Evolutionary conservation across 2,329 filamentous ascomycete genomes (phyloP).

Genomic region (Fusarium staphyleae): DNA sequence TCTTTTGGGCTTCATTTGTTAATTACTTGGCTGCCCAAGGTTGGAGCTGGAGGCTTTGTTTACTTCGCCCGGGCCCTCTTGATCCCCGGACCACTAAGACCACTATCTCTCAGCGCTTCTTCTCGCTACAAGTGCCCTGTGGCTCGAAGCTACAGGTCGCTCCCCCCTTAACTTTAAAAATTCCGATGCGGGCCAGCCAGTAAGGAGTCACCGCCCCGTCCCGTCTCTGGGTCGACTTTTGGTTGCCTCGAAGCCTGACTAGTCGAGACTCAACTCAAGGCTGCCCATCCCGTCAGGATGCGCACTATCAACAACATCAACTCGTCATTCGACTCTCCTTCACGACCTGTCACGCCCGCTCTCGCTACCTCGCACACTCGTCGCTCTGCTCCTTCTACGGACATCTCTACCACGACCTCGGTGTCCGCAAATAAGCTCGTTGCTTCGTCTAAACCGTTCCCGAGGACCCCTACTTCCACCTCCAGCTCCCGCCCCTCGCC

Average conservation of each 20-base stretch:
- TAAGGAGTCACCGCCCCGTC: conserved; percentile 27
- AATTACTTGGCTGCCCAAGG: too few species aligned
- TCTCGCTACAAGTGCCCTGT: neutral
- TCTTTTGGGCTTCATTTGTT: neutral
- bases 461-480: conserved; percentile 34
- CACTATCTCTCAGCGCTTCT: conserved; percentile 26
- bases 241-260: conserved; percentile 10
- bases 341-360: conserved; percentile 25
- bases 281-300: conserved; percentile 36
- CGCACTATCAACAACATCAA: conserved; percentile 42
- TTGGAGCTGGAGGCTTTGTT: conserved; percentile 15
- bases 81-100: conserved; percentile 1
- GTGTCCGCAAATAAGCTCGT: conserved; percentile 17
- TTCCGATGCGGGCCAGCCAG: conserved; percentile 29
- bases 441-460: conserved; percentile 27
- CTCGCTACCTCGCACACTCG: conserved; percentile 17
- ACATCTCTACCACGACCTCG: conserved; percentile 18
- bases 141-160: neutral
- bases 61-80: conserved; percentile 7
- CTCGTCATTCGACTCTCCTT: conserved; percentile 32
- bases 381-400: conserved; percentile 14
- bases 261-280: conserved; percentile 17
- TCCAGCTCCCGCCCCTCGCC: conserved; percentile 28
- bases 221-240: conserved; percentile 19
- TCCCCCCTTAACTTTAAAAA: conserved; percentile 30